These are phyloP conservation scores for Yamadazyma diospyri DNA, from an alignment of 1,139 yeast species.

Conservation along the genomic window DNA sequence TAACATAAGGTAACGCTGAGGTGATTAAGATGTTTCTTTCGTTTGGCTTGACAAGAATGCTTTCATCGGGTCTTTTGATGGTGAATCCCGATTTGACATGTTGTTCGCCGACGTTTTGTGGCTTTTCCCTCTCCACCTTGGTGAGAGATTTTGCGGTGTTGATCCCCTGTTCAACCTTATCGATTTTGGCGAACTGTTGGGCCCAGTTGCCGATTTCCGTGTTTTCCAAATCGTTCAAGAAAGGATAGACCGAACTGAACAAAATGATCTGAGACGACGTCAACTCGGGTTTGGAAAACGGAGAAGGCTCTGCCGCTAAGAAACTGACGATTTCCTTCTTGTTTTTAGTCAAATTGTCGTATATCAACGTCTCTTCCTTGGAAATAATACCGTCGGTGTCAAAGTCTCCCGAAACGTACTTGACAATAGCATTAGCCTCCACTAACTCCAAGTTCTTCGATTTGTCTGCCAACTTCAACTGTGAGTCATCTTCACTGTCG, in stretches of 20 bases:
- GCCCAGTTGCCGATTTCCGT: slow-evolving; percentile 36
- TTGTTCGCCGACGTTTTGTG: slow-evolving; percentile 55
- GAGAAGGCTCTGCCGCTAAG: slow-evolving; percentile 12
- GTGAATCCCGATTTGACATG: slow-evolving; percentile 42
- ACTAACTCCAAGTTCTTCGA: slow-evolving; percentile 48
- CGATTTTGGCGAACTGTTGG: slow-evolving; percentile 31
- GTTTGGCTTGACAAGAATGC: slow-evolving; percentile 54
- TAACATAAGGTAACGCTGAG: slow-evolving; percentile 95
- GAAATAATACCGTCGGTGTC: slow-evolving; percentile 19
- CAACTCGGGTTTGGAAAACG: slow-evolving; percentile 18
- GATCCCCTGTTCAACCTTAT: slow-evolving; percentile 37
- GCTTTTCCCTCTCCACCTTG: slow-evolving; percentile 43
- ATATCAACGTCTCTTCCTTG: slow-evolving; percentile 33
- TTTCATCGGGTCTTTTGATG: slow-evolving; percentile 32
- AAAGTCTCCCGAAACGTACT: slow-evolving; percentile 56
- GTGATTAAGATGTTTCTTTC: slow-evolving; percentile 85
- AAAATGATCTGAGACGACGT: slow-evolving; percentile 44
- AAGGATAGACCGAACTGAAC: slow-evolving; percentile 43
- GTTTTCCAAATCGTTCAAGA: slow-evolving; percentile 17
- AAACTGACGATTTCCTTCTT: slow-evolving; percentile 21
- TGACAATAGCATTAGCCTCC: slow-evolving; percentile 82
- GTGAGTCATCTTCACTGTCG: slow-evolving; percentile 31
- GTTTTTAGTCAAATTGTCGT: slow-evolving; percentile 28
- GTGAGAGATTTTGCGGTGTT: slow-evolving; percentile 36
- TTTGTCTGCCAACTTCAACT: slow-evolving; percentile 31